Conservation (phyloP, 202 grass and related monocot genomes). For the Panicum hallii region DNA sequence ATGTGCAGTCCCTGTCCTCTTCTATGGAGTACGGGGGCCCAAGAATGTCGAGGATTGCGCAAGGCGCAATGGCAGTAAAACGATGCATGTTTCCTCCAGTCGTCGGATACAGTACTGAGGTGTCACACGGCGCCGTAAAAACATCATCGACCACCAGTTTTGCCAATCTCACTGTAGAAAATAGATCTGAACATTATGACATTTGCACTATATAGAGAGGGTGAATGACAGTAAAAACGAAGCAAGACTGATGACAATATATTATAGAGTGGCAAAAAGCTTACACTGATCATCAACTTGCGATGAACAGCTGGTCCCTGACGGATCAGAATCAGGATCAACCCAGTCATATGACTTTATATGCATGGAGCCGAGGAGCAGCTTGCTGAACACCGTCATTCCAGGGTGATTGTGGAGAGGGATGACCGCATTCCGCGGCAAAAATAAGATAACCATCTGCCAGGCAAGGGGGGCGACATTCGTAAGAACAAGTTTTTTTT, state of each 20-base stretch:
- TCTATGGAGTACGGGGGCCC: constrained; percentile 67
- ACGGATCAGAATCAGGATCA: not conserved
- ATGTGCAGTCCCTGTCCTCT: constrained; percentile 73
- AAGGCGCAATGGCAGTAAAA: constrained; percentile 55
- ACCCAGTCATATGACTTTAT: constrained; percentile 86
- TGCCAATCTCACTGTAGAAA: constrained; percentile 58
- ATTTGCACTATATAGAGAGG: not conserved
- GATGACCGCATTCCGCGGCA: constrained; percentile 70
- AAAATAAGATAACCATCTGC: constrained; percentile 82
- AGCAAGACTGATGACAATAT: not conserved
- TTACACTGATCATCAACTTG: constrained; percentile 27
- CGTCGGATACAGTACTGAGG: constrained; percentile 65
- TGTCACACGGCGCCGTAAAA: constrained; percentile 58
- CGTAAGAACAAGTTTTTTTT: not conserved
- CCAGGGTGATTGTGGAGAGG: constrained; percentile 89
- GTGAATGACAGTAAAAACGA: not conserved
- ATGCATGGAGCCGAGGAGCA: constrained; percentile 78
- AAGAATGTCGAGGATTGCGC: constrained; percentile 71
- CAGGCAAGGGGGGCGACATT: not conserved
- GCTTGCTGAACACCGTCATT: constrained; percentile 92
- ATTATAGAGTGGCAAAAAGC: not conserved
- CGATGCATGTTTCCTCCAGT: constrained; percentile 83
- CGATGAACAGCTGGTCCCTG: not conserved
- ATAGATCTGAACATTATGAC: not conserved
- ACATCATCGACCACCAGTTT: constrained; percentile 57